Evolutionary conservation across 2,329 filamentous ascomycete genomes (phyloP).

Genomic region (Claviceps sp.): DNA sequence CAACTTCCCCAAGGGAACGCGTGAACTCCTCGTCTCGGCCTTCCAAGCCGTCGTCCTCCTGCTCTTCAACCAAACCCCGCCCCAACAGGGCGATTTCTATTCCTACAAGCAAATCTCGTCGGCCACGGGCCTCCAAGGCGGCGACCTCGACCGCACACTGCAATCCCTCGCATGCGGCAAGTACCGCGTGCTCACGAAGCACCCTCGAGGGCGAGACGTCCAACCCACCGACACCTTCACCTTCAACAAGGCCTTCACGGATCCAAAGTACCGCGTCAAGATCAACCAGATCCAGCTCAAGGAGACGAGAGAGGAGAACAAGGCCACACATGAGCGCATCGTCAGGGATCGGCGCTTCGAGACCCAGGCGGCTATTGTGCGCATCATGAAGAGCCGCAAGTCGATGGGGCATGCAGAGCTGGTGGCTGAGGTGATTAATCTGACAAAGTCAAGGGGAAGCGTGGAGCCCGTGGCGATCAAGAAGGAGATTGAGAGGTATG

Average conservation of each 20-base stretch:
- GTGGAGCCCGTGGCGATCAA: slow-evolving; percentile 84
- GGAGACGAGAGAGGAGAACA: slow-evolving; percentile 90
- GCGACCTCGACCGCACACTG: slow-evolving; percentile 75
- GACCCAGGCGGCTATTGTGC: slow-evolving; percentile 90
- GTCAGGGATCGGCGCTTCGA: slow-evolving; percentile 86
- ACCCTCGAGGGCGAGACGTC: slow-evolving; percentile 74
- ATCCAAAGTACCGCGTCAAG: slow-evolving; percentile 82
- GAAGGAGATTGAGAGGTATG: slow-evolving; percentile 88
- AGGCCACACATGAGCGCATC: slow-evolving; percentile 82
- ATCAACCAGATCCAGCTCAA: slow-evolving; percentile 98
- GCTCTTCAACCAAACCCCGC: slow-evolving; percentile 63
- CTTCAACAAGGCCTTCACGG: slow-evolving; percentile 63
- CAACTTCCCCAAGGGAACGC: slow-evolving; percentile 62
- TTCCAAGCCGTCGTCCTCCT: slow-evolving; percentile 87
- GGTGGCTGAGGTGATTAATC: slow-evolving; percentile 81
- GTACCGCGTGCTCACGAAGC: slow-evolving; percentile 69
- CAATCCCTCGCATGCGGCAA: slow-evolving; percentile 92
- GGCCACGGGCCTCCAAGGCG: slow-evolving; percentile 59
- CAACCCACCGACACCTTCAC: slow-evolving; percentile 67
- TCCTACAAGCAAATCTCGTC: slow-evolving; percentile 63
- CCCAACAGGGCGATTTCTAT: slow-evolving; percentile 50
- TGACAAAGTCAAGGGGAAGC: slow-evolving; percentile 75
- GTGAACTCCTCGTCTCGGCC: slow-evolving; percentile 81
- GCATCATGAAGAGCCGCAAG: not conserved
- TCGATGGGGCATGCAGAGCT: slow-evolving; percentile 65